phyloP scores from a whole-genome alignment of 2,329 filamentous ascomycete genomes.

The Dactylonectria macrodidyma region DNA sequence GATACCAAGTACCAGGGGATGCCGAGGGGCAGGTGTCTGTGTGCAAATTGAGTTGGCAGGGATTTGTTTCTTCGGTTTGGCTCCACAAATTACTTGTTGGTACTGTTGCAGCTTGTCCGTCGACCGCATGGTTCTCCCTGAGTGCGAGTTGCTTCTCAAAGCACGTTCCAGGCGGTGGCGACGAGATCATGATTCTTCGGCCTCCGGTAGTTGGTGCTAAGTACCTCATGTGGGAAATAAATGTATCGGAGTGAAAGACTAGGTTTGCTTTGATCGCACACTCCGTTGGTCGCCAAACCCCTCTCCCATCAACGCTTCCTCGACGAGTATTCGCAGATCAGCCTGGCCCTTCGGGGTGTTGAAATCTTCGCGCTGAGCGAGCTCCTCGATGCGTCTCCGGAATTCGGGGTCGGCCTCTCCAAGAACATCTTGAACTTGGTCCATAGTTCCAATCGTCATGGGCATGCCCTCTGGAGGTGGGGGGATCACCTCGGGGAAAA shows the following conservation, averaged over 20 bases:
- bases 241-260: constrained; percentile 57
- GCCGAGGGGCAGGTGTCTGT: constrained; percentile 50
- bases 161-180: constrained; percentile 59
- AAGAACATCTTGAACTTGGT: constrained; percentile 71
- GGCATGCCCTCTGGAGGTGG: constrained; percentile 82
- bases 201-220: constrained; percentile 64
- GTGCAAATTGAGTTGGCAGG: constrained; percentile 71
- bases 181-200: constrained; percentile 69
- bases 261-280: constrained; percentile 74
- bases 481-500: constrained; percentile 63
- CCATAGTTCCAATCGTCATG: constrained; percentile 83
- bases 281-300: constrained; percentile 75
- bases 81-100: constrained; percentile 63
- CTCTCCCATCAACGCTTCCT: constrained; percentile 82
- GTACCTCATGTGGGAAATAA: constrained; percentile 74
- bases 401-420: constrained; percentile 86
- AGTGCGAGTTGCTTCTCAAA: constrained; percentile 67
- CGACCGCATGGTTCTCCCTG: constrained; percentile 69
- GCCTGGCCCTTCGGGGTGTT: constrained; percentile 84
- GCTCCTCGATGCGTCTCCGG: constrained; percentile 86
- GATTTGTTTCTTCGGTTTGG: constrained; percentile 70
- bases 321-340: constrained; percentile 82
- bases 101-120: constrained; percentile 59
- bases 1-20: constrained; percentile 72
- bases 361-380: constrained; percentile 88